Evolutionary conservation across 2,329 filamentous ascomycete genomes (phyloP).

Genomic region (Neonectria hederae): DNA sequence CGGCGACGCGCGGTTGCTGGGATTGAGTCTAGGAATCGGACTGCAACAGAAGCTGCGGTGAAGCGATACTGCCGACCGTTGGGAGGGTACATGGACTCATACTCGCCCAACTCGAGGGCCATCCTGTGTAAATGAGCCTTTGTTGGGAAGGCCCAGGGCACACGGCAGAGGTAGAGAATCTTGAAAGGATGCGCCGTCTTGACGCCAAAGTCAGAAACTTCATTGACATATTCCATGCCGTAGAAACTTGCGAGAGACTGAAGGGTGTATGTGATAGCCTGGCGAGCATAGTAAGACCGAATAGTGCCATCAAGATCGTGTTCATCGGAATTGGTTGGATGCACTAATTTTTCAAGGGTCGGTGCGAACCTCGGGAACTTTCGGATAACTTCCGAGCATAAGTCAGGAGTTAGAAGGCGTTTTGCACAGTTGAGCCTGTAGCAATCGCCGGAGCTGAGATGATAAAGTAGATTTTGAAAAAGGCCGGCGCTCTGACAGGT

Average conservation of each 20-base stretch:
- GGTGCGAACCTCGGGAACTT: neutral
- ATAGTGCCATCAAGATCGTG: too few relatives aligned
- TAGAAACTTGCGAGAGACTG: neutral
- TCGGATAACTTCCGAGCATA: neutral
- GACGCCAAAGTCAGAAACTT: neutral
- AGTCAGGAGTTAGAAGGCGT: neutral
- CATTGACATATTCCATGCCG: neutral
- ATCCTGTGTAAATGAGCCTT: neutral
- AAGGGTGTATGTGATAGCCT: neutral
- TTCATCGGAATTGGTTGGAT: neutral
- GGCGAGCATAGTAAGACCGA: neutral
- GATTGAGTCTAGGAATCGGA: conserved; percentile 19
- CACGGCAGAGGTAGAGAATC: neutral
- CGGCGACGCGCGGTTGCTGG: neutral
- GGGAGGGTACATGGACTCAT: neutral
- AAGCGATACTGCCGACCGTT: neutral
- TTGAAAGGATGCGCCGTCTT: neutral
- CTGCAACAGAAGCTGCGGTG: conserved; percentile 21
- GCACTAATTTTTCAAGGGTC: neutral
- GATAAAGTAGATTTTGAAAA: neutral
- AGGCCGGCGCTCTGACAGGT: neutral
- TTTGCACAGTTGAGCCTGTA: neutral
- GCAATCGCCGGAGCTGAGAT: too few relatives aligned
- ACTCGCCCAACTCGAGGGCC: neutral
- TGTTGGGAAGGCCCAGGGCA: neutral